phyloP scores from a whole-genome alignment of 2,329 filamentous ascomycete species.

The Diaporthe helianthi region DNA sequence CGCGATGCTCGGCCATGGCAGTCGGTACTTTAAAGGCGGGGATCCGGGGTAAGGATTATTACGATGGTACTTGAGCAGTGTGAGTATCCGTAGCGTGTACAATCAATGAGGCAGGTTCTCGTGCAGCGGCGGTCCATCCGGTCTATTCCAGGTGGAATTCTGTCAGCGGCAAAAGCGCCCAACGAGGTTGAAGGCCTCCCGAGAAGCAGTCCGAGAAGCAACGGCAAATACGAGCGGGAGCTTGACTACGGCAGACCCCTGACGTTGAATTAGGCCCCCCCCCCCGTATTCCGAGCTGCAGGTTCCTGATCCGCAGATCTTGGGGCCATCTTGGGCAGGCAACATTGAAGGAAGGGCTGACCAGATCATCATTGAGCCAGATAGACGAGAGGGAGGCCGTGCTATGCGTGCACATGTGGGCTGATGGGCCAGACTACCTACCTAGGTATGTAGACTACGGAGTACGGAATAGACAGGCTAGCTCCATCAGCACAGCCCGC shows the following conservation, averaged over 20 bases:
- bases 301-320: constrained; percentile 24
- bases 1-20: too few relatives aligned
- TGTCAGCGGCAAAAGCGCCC: background rate
- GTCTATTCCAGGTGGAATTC: background rate
- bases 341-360: too few relatives aligned
- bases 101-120: background rate
- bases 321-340: constrained; percentile 20
- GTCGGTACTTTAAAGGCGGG: background rate
- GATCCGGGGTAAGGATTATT: background rate
- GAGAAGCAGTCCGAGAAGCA: constrained; percentile 7
- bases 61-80: too few relatives aligned
- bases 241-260: constrained; percentile 20
- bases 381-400: constrained; percentile 22
- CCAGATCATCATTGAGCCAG: constrained; percentile 1
- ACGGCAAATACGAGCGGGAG: constrained; percentile 16
- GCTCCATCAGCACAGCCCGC: constrained; percentile 19
- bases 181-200: constrained; percentile 8
- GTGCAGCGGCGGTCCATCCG: background rate
- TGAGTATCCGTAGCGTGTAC: too few relatives aligned
- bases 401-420: constrained; percentile 19
- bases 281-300: constrained; percentile 15
- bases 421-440: background rate
- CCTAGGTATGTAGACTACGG: too few relatives aligned
- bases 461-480: constrained; percentile 13
- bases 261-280: background rate